A percentile compares a stretch with the other conserved stretches of the same genome.
Evolutionary conservation across 169 alveolate genomes (phyloP).

Genomic region (Cryptosporidium sp.): DNA sequence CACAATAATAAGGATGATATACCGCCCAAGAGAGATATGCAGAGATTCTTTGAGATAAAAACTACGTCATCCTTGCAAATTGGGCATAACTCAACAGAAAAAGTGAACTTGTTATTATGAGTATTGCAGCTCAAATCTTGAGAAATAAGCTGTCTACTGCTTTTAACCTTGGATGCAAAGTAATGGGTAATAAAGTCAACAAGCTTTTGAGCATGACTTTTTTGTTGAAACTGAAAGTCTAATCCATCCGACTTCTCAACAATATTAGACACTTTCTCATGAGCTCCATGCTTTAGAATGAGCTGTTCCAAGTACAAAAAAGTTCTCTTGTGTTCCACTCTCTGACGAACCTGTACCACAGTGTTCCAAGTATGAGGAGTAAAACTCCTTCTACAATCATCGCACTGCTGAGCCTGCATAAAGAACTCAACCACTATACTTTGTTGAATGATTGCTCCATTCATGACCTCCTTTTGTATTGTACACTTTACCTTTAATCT

Average conservation of each 20-base stretch:
- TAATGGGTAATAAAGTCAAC: conserved; percentile 91
- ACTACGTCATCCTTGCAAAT: conserved; percentile 98
- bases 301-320: conserved; percentile 96
- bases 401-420: conserved; percentile 94
- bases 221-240: conserved; percentile 94
- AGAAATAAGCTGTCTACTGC: conserved; percentile 91
- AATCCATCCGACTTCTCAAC: conserved; percentile 96
- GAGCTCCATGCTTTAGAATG: conserved; percentile 93
- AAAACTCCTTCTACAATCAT: conserved; percentile 95
- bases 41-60: conserved; percentile 87
- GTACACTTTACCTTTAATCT: conserved; percentile 95
- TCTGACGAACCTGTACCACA: conserved; percentile 95
- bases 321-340: conserved; percentile 96
- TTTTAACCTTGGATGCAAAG: conserved; percentile 88
- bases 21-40: conserved; percentile 90
- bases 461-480: conserved; percentile 94
- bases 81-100: conserved; percentile 94
- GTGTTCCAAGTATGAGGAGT: conserved; percentile 99
- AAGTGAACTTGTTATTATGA: conserved; percentile 91
- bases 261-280: conserved; percentile 91
- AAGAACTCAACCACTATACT: conserved; percentile 89
- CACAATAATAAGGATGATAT: conserved; percentile 89
- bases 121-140: conserved; percentile 91
- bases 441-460: conserved; percentile 92
- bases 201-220: conserved; percentile 94